These are phyloP conservation scores for Magnusiomyces tetraspermus DNA, from an alignment of 1,139 yeast genomes.

Conservation along the genomic window DNA sequence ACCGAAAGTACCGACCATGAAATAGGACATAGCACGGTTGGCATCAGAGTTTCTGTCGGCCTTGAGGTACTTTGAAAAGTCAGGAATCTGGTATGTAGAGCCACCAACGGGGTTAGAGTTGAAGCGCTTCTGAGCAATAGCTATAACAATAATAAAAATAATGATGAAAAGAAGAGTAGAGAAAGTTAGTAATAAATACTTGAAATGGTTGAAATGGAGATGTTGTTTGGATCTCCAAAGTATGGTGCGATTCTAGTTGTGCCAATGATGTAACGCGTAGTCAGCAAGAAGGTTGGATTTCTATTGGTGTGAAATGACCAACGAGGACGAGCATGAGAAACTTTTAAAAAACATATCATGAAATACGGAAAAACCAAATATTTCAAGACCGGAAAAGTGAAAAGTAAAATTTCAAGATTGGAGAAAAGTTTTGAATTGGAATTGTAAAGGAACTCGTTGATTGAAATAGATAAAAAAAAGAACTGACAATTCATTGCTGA, in stretches of 20 bases:
- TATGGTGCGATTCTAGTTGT: slow-evolving; percentile 4
- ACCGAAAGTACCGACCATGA: slow-evolving; percentile 97
- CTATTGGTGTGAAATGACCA: not conserved
- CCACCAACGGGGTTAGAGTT: slow-evolving; percentile 33
- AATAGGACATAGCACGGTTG: slow-evolving; percentile 84
- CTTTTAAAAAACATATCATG: not conserved
- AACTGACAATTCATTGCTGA: too few relatives aligned
- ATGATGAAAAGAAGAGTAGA: not conserved
- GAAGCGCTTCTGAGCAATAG: slow-evolving; percentile 18
- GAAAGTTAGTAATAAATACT: not conserved
- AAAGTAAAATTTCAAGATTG: too few relatives aligned
- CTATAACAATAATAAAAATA: slow-evolving; percentile 5
- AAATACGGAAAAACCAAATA: not conserved
- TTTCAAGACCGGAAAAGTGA: too few relatives aligned
- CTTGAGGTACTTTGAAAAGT: slow-evolving; percentile 74
- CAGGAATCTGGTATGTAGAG: slow-evolving; percentile 87
- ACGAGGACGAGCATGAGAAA: not conserved
- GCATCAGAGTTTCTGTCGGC: slow-evolving; percentile 57
- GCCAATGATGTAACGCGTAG: not conserved
- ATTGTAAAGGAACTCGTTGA: too few relatives aligned
- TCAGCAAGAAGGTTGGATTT: not conserved
- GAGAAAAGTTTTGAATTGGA: too few relatives aligned
- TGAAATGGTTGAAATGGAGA: too few relatives aligned
- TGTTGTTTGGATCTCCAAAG: not conserved
- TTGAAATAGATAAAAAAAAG: too few relatives aligned